Conservation (phyloP, 2,329 filamentous ascomycete species). For the Coniochaeta ligniaria region DNA sequence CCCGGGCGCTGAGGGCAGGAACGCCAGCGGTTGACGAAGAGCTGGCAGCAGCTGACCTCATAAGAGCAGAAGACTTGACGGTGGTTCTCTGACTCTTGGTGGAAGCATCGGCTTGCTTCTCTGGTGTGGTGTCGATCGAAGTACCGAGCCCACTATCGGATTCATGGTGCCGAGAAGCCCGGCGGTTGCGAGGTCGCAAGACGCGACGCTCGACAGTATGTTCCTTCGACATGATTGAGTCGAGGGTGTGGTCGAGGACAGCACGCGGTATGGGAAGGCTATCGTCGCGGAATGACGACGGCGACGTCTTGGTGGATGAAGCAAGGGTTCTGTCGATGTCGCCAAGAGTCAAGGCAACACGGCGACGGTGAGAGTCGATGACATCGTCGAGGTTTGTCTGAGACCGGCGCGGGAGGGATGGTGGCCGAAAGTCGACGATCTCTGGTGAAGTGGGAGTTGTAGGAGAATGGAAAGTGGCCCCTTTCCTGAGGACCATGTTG, state of each 20-base stretch:
- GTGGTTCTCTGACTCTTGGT: constrained; percentile 28
- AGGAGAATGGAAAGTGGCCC: constrained; percentile 59
- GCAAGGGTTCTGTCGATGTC: constrained; percentile 58
- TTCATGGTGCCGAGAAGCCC: constrained; percentile 57
- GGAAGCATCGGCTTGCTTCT: constrained; percentile 40
- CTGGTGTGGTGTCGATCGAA: constrained; percentile 59
- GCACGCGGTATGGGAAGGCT: constrained; percentile 53
- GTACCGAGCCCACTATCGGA: constrained; percentile 87
- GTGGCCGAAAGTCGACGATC: constrained; percentile 34
- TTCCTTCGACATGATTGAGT: constrained; percentile 38
- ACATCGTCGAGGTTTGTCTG: constrained; percentile 67
- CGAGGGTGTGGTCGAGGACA: constrained; percentile 49
- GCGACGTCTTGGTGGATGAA: constrained; percentile 27
- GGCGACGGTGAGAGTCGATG: constrained; percentile 61
- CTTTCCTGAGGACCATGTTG: constrained; percentile 58
- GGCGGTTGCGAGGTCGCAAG: constrained; percentile 45
- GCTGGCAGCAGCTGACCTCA: constrained; percentile 42
- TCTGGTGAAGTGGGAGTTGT: constrained; percentile 29
- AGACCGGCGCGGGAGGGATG: constrained; percentile 55
- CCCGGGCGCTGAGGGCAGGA: constrained; percentile 58
- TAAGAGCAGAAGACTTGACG: constrained; percentile 48
- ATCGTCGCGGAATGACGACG: constrained; percentile 37
- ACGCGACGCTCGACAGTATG: constrained; percentile 38
- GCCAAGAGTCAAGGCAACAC: constrained; percentile 58
- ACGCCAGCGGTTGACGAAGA: constrained; percentile 40